phyloP scores from a whole-genome alignment of 805 yeast genomes.

The Ogataea nakhonphanomensis region DNA sequence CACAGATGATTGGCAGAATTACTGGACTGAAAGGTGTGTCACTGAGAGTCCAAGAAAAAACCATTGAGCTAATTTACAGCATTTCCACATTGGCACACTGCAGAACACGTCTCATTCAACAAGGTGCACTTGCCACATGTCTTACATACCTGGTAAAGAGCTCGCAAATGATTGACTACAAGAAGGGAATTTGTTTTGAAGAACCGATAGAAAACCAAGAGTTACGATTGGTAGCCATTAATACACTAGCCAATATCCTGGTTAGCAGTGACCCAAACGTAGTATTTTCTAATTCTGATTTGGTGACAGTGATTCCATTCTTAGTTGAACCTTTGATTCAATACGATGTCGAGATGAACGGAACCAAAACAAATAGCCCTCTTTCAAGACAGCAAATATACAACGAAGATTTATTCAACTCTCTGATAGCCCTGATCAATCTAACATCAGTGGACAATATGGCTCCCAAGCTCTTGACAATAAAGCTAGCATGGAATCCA shows the following conservation, averaged over 20 bases:
- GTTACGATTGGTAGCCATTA: slow-evolving; percentile 34
- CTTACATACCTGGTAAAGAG: slow-evolving; percentile 38
- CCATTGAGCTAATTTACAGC: slow-evolving; percentile 36
- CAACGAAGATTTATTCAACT: slow-evolving; percentile 39
- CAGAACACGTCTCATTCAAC: slow-evolving; percentile 40
- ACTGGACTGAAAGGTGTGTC: slow-evolving; percentile 32
- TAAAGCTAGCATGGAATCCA: slow-evolving; percentile 34
- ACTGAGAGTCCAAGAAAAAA: slow-evolving; percentile 26
- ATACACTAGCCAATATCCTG: slow-evolving; percentile 43
- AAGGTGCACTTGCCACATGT: slow-evolving; percentile 41
- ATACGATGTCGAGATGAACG: slow-evolving; percentile 29
- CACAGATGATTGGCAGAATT: slow-evolving; percentile 18
- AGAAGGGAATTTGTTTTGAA: slow-evolving; percentile 20
- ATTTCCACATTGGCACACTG: slow-evolving; percentile 28
- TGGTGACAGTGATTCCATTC: slow-evolving; percentile 44
- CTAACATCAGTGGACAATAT: slow-evolving; percentile 39
- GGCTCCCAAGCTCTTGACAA: slow-evolving; percentile 34
- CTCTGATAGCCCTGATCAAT: slow-evolving; percentile 49
- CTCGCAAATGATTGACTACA: slow-evolving; percentile 27
- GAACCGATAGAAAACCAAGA: slow-evolving; percentile 22
- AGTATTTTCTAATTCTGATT: slow-evolving; percentile 38
- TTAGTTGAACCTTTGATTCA: slow-evolving; percentile 45
- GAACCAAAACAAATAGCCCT: slow-evolving; percentile 20
- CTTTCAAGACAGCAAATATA: slow-evolving; percentile 22
- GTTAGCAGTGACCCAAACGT: slow-evolving; percentile 42